These are phyloP conservation scores for Clarireedia monteithiana DNA, from an alignment of 2,329 filamentous ascomycete genomes.

Conservation along the genomic window DNA sequence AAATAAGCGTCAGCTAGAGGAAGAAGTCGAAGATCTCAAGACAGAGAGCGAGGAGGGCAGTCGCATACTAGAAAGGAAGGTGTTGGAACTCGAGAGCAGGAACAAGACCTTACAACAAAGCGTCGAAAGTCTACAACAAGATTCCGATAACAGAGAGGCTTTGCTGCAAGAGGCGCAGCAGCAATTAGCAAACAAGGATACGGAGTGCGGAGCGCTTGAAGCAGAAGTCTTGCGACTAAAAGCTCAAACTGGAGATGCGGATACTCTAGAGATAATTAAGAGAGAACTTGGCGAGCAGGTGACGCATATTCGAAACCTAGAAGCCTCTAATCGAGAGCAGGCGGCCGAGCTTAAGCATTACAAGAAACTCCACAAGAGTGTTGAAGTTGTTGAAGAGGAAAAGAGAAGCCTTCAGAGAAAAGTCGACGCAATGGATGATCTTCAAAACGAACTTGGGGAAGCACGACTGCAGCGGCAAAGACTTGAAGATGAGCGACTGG, in stretches of 20 bases:
- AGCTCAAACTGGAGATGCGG: conserved; percentile 77
- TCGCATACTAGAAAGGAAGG: conserved; percentile 51
- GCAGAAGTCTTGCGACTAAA: conserved; percentile 77
- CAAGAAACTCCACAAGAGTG: conserved; percentile 74
- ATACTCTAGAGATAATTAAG: conserved; percentile 79
- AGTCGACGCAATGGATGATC: conserved; percentile 62
- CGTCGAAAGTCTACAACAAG: conserved; percentile 40
- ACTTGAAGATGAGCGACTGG: conserved; percentile 77
- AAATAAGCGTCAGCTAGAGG: conserved; percentile 64
- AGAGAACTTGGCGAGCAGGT: conserved; percentile 87
- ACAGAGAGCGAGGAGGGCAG: conserved; percentile 62
- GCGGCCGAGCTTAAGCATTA: conserved; percentile 71
- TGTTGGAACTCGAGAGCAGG: conserved; percentile 53
- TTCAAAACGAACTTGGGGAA: conserved; percentile 73
- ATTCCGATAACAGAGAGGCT: conserved; percentile 32
- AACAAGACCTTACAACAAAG: conserved; percentile 50
- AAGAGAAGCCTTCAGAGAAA: conserved; percentile 76
- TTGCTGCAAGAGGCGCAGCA: conserved; percentile 28
- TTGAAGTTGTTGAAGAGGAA: conserved; percentile 92
- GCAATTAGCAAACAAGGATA: conserved; percentile 56
- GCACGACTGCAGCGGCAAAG: conserved; percentile 75
- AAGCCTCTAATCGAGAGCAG: conserved; percentile 74
- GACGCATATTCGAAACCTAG: conserved; percentile 78
- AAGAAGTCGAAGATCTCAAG: conserved; percentile 69
- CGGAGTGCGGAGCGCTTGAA: conserved; percentile 66